Conservation (phyloP, 2,329 filamentous ascomycete species). For the Aspergillus pseudotamarii region DNA sequence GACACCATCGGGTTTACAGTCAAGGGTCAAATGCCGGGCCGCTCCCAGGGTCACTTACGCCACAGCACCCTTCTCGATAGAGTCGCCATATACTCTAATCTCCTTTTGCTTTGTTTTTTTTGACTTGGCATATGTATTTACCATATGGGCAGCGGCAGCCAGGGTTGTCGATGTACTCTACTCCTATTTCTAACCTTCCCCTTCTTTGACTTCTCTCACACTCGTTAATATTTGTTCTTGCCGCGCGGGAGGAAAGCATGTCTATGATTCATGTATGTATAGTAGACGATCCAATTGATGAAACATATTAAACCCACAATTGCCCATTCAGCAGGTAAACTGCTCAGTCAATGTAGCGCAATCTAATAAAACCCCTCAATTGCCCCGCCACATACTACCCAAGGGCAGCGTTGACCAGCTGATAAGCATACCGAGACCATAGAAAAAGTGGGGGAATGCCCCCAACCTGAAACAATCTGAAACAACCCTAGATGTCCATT, state of each 20-base stretch:
- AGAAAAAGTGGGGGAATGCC: background rate
- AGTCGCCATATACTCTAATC: background rate
- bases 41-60: constrained; percentile 30
- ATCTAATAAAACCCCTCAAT: background rate
- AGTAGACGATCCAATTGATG: constrained; percentile 24
- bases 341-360: background rate
- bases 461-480: background rate
- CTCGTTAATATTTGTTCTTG: background rate
- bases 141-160: background rate
- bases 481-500: background rate
- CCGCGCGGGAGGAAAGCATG: constrained; percentile 2
- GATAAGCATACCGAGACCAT: background rate
- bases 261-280: constrained; percentile 20
- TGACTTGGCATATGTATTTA: constrained; percentile 6
- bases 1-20: constrained; percentile 43
- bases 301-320: background rate
- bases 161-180: constrained; percentile 18
- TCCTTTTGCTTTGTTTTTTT: constrained; percentile 12
- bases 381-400: background rate
- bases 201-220: background rate
- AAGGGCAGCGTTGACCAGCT: background rate
- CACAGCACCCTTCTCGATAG: constrained; percentile 32
- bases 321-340: background rate
- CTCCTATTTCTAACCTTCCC: background rate
- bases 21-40: constrained; percentile 36